Percentiles rank a stretch among this genome's conserved stretches.
Conservation (phyloP, 495 filamentous ascomycete species). For the Aspergillus mulundensis region DNA sequence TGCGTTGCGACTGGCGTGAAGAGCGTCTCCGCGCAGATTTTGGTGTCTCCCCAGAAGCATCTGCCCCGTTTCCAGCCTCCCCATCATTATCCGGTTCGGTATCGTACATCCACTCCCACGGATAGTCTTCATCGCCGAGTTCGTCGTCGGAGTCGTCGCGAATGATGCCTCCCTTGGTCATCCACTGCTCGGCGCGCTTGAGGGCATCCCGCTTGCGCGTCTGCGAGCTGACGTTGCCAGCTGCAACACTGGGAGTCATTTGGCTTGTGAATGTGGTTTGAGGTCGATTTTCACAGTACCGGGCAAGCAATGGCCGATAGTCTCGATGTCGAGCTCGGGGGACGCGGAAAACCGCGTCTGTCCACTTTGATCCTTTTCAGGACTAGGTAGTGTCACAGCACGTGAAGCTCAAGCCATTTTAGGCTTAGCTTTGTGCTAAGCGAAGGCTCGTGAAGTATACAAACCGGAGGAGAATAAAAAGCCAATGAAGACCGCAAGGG, state of each 20-base stretch:
- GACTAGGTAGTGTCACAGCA: conserved; percentile 27
- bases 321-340: conserved; percentile 2
- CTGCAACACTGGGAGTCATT: conserved; percentile 20
- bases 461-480: not conserved
- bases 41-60: conserved; percentile 32
- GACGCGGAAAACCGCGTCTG: conserved; percentile 32
- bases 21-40: conserved; percentile 33
- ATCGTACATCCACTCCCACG: conserved; percentile 92
- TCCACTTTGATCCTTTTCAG: conserved; percentile 36
- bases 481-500: not conserved
- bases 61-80: conserved; percentile 20
- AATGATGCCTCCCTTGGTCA: conserved; percentile 60
- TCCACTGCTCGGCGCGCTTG: conserved; percentile 55
- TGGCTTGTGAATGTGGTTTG: not conserved
- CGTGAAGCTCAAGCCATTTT: not conserved
- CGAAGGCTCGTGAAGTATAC: not conserved
- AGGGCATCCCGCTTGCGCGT: conserved; percentile 24
- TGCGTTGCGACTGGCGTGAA: conserved; percentile 27
- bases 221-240: conserved; percentile 15
- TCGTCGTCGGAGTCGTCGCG: conserved; percentile 93
- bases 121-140: conserved; percentile 73
- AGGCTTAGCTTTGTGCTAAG: not conserved
- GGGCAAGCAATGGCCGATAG: not conserved
- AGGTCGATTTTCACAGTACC: not conserved
- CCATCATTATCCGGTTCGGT: conserved; percentile 24